Evolutionary conservation across 805 yeast genomes (phyloP).

Genomic region (Hanseniaspora nectarophila): DNA sequence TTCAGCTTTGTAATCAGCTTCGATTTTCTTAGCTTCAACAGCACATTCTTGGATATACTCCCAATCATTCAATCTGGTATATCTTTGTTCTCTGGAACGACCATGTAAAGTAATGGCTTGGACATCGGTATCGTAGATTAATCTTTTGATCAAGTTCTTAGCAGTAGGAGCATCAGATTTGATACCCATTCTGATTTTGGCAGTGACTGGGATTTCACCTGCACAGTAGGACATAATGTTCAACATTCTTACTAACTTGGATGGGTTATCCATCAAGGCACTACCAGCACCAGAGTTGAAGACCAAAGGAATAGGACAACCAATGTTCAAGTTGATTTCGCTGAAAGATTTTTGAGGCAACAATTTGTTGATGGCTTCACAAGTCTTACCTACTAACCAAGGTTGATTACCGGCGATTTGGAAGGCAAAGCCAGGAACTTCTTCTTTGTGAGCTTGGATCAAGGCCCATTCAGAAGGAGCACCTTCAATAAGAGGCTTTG

Average conservation of each 20-base stretch:
- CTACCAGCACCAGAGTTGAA: constrained; percentile 93
- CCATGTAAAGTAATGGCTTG: constrained; percentile 93
- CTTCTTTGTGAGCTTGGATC: constrained; percentile 74
- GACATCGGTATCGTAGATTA: constrained; percentile 67
- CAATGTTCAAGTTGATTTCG: constrained; percentile 85
- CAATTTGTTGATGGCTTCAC: constrained; percentile 44
- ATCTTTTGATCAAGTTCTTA: constrained; percentile 54
- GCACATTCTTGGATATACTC: constrained; percentile 70
- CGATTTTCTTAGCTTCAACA: constrained; percentile 46
- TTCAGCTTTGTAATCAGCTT: constrained; percentile 40
- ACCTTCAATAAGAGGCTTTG: constrained; percentile 78
- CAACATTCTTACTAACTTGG: constrained; percentile 62
- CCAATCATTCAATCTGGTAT: constrained; percentile 90
- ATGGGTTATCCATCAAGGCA: constrained; percentile 81
- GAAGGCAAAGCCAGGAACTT: constrained; percentile 80
- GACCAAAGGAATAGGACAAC: constrained; percentile 94
- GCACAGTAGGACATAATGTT: constrained; percentile 81
- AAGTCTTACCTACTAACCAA: constrained; percentile 87
- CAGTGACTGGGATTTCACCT: constrained; percentile 84
- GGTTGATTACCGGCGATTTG: constrained; percentile 86
- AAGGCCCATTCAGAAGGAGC: constrained; percentile 94
- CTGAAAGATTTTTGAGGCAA: constrained; percentile 36
- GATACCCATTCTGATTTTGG: constrained; percentile 86
- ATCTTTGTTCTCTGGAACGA: constrained; percentile 89
- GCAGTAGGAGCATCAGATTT: constrained; percentile 81